Evolutionary conservation across 306 rosid genomes (phyloP).

Genomic region (Cucumis melo): DNA sequence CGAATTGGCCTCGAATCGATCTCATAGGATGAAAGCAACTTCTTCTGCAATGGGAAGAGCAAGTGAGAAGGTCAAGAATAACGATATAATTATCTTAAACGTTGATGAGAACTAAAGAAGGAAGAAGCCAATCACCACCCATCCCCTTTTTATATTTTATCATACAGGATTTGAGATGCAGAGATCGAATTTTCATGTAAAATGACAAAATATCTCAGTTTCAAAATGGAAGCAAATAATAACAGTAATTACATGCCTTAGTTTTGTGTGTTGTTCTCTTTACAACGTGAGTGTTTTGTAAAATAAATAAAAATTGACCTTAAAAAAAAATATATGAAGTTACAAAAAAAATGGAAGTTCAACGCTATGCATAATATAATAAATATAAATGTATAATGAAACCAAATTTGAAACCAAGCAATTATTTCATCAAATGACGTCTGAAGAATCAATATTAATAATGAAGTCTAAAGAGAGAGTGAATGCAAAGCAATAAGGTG

Average conservation of each 20-base stretch:
- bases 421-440: too few relatives aligned
- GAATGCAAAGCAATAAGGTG: too few relatives aligned
- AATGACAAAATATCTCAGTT: background rate
- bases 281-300: background rate
- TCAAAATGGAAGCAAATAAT: background rate
- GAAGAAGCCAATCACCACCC: background rate
- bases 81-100: too few relatives aligned
- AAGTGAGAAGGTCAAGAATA: background rate
- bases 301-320: too few relatives aligned
- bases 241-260: too few relatives aligned
- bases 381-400: too few relatives aligned
- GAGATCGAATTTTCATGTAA: background rate
- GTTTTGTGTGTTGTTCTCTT: background rate
- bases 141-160: background rate
- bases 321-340: too few relatives aligned
- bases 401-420: too few relatives aligned
- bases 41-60: constrained; percentile 30
- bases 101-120: background rate
- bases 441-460: too few relatives aligned
- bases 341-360: too few relatives aligned
- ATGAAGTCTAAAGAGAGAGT: too few relatives aligned
- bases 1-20: constrained; percentile 25
- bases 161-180: background rate
- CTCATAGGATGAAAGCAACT: constrained; percentile 57
- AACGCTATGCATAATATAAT: background rate